phyloP scores from a whole-genome alignment of 108 stramenopile genomes.

The Skeletonema potamos region DNA sequence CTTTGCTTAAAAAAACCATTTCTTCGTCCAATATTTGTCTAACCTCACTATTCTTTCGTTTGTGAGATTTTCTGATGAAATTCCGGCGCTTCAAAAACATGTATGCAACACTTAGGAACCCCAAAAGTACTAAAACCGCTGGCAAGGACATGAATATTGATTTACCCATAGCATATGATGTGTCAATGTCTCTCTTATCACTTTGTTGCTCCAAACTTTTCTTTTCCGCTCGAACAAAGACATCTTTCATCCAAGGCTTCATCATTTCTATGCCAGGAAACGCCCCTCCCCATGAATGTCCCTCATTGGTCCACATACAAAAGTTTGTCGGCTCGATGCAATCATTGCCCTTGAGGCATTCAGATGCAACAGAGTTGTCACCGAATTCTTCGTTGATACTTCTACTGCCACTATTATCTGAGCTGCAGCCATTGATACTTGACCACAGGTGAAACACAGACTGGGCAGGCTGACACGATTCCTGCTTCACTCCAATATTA shows the following conservation, averaged over 20 bases:
- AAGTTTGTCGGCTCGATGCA: conserved; percentile 29
- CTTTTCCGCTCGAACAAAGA: conserved; percentile 11
- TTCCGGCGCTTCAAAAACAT: not conserved
- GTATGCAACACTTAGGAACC: not conserved
- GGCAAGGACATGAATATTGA: not conserved
- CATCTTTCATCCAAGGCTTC: conserved; percentile 26
- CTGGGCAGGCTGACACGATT: conserved; percentile 20
- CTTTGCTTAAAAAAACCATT: not conserved
- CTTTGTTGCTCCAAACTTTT: not conserved
- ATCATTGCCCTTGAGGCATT: conserved; percentile 22
- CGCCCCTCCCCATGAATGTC: conserved; percentile 27
- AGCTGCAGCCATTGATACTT: conserved; percentile 28
- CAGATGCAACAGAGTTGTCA: not conserved
- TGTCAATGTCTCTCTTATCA: not conserved
- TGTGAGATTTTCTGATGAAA: not conserved
- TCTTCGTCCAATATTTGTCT: not conserved
- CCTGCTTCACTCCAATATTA: conserved; percentile 31
- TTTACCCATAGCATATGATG: not conserved
- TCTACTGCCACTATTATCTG: not conserved
- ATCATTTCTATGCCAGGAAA: conserved; percentile 29
- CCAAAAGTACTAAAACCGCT: not conserved
- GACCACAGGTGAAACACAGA: conserved; percentile 36
- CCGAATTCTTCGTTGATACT: not conserved
- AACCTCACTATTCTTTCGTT: not conserved
- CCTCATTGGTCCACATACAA: conserved; percentile 40